Conservation (phyloP, 805 yeast species). For the Nakazawaea pomicola region DNA sequence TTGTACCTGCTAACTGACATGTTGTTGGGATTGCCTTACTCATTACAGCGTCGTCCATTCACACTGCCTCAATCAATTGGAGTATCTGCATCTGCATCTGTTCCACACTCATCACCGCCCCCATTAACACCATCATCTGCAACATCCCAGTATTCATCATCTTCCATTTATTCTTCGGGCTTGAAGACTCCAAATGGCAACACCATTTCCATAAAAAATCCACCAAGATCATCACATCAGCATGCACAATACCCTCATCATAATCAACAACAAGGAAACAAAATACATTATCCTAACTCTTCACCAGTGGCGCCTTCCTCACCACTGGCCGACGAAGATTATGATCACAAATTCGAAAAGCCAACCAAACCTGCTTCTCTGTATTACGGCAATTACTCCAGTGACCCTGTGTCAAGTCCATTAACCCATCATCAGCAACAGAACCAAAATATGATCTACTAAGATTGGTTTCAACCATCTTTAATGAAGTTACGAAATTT, state of each 20-base stretch:
- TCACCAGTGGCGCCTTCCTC: conserved; percentile 12
- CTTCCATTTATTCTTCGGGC: conserved; percentile 9
- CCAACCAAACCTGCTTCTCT: conserved; percentile 11
- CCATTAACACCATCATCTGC: conserved; percentile 17
- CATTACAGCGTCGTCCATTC: not conserved
- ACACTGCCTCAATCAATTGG: conserved; percentile 2
- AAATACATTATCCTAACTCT: conserved; percentile 11
- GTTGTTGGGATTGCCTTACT: conserved; percentile 10
- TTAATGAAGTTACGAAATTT: not conserved
- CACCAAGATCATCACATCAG: not conserved
- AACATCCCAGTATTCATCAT: conserved; percentile 11
- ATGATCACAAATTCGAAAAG: conserved; percentile 15
- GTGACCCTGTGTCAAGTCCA: conserved; percentile 11
- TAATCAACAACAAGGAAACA: conserved; percentile 3
- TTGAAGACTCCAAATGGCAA: conserved; percentile 9
- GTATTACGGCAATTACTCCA: conserved; percentile 1
- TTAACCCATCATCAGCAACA: conserved; percentile 5
- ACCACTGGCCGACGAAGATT: not conserved
- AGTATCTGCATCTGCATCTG: conserved; percentile 2
- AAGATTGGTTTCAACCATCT: not conserved
- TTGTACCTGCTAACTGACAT: conserved; percentile 11
- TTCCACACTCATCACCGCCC: conserved; percentile 11
- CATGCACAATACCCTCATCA: not conserved
- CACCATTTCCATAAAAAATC: not conserved
- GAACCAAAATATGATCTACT: conserved; percentile 10